A percentile compares a stretch with the other conserved stretches of the same genome.
Evolutionary conservation across 2,329 filamentous ascomycete genomes (phyloP).

Genomic region (Geosmithia morbida): DNA sequence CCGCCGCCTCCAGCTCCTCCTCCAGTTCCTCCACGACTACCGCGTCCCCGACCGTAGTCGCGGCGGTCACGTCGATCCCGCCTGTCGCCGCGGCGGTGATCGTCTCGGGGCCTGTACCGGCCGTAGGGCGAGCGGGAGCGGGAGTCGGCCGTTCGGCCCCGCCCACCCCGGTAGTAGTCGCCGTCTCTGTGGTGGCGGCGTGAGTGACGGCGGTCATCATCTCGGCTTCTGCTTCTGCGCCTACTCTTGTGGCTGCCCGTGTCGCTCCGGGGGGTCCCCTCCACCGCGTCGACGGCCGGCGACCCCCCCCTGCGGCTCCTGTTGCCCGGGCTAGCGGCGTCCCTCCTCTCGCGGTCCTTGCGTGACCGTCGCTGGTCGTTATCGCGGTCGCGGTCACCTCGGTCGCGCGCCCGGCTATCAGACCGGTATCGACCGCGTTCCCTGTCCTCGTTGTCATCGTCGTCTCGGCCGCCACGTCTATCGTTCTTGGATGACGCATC

Average conservation of each 20-base stretch:
- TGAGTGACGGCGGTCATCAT: conserved; percentile 59
- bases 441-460: conserved; percentile 30
- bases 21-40: conserved; percentile 8
- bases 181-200: conserved; percentile 55
- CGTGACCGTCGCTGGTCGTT: conserved; percentile 39
- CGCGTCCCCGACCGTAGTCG: conserved; percentile 28
- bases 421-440: conserved; percentile 38
- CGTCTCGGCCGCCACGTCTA: background rate
- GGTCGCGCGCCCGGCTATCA: conserved; percentile 1
- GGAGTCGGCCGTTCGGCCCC: conserved; percentile 39
- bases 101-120: conserved; percentile 40
- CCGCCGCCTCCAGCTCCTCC: background rate
- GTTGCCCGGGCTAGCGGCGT: conserved; percentile 32
- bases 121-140: conserved; percentile 59
- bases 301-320: conserved; percentile 22
- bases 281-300: conserved; percentile 23
- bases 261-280: conserved; percentile 59
- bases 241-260: conserved; percentile 70
- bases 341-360: conserved; percentile 24
- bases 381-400: conserved; percentile 25
- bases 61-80: conserved; percentile 30
- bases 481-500: background rate
- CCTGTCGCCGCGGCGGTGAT: conserved; percentile 33
- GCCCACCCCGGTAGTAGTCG: conserved; percentile 47
- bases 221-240: conserved; percentile 65